Evolutionary conservation across 2,329 filamentous ascomycete genomes (phyloP).

Genomic region (Colletotrichum tanaceti): DNA sequence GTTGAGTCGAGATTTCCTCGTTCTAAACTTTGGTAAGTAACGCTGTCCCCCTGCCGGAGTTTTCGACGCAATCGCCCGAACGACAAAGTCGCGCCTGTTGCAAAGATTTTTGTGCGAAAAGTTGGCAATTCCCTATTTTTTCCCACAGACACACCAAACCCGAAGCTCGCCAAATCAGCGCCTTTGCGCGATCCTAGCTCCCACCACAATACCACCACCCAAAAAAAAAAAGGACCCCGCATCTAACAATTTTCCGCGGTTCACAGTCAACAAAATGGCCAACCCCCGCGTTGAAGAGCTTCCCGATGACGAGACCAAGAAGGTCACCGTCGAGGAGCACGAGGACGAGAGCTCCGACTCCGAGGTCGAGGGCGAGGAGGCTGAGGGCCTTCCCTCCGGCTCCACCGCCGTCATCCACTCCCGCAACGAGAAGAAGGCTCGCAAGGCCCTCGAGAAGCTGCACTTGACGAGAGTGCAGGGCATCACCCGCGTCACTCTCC

Average conservation of each 20-base stretch:
- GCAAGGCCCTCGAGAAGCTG: constrained; percentile 99
- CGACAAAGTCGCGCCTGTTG: constrained; percentile 11
- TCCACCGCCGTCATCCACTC: constrained; percentile 93
- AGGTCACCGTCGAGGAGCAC: constrained; percentile 81
- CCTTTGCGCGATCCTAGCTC: constrained; percentile 40
- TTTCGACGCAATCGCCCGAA: constrained; percentile 23
- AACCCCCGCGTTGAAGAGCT: constrained; percentile 99
- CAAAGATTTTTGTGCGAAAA: constrained; percentile 31
- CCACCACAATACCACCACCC: constrained; percentile 35
- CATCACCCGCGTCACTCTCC: constrained; percentile 97
- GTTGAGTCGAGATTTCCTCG: constrained; percentile 43
- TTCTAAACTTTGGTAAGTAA: constrained; percentile 53
- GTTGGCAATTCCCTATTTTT: constrained; percentile 29
- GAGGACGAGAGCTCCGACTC: constrained; percentile 78
- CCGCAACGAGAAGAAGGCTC: constrained; percentile 99
- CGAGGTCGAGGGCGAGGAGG: constrained; percentile 80
- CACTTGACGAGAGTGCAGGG: constrained; percentile 95
- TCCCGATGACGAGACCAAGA: constrained; percentile 88
- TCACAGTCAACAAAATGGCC: constrained; percentile 76
- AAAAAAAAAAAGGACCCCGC: constrained; percentile 26
- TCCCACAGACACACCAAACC: constrained; percentile 23
- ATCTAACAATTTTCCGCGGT: constrained; percentile 26
- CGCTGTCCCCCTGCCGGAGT: constrained; percentile 25
- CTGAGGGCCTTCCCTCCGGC: constrained; percentile 78
- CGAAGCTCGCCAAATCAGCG: constrained; percentile 38